Percentiles rank a stretch among this genome's conserved stretches.
Evolutionary conservation across 768 basidiomycete genomes (phyloP).

Genomic region (Mycena belliarum): DNA sequence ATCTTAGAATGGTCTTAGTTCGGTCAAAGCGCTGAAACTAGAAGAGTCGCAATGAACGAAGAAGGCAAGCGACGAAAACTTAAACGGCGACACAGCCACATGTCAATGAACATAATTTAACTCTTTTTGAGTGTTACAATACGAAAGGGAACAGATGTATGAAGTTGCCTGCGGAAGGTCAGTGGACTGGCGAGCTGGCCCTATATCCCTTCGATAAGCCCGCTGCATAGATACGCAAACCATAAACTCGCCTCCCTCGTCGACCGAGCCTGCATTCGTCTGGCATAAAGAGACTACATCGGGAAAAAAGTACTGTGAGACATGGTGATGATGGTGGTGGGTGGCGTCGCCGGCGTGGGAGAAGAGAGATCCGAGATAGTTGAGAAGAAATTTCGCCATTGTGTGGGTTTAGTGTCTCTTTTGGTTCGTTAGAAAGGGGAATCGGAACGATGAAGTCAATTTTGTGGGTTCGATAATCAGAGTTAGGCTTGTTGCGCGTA

Average conservation of each 20-base stretch:
- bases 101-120: not conserved
- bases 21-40: not conserved
- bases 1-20: not conserved
- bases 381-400: conserved; percentile 29
- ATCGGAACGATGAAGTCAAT: conserved; percentile 33
- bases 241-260: conserved; percentile 4
- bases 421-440: conserved; percentile 46
- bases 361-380: conserved; percentile 21
- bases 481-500: conserved; percentile 66
- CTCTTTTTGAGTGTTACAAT: conserved; percentile 14
- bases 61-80: not conserved
- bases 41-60: not conserved
- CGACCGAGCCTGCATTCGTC: conserved; percentile 2
- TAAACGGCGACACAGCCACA: not conserved
- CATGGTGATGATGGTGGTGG: conserved; percentile 1
- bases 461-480: conserved; percentile 17
- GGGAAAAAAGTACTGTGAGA: conserved; percentile 6
- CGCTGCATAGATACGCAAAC: conserved; percentile 23
- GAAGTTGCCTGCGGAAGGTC: conserved; percentile 23
- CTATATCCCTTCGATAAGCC: conserved; percentile 25
- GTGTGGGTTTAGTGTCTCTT: conserved; percentile 37
- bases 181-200: conserved; percentile 27
- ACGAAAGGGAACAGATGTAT: conserved; percentile 14
- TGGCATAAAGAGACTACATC: not conserved
- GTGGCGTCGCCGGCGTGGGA: conserved; percentile 4